phyloP scores from a whole-genome alignment of 2,329 filamentous ascomycete genomes.

The Aspergillus sp. region DNA sequence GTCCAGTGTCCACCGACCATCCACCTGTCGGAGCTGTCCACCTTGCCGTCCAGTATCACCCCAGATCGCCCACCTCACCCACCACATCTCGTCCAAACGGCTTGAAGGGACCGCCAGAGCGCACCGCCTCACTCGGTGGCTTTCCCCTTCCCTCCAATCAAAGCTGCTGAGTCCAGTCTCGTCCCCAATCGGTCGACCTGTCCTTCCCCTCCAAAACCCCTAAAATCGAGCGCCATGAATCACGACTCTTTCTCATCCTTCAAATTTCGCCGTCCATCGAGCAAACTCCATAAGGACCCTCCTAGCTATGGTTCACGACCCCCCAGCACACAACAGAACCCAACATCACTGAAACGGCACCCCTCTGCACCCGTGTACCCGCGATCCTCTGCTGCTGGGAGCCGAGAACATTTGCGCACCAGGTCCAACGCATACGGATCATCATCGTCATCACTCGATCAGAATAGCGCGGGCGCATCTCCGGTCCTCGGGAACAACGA shows the following conservation, averaged over 20 bases:
- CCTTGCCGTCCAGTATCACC: conserved; percentile 21
- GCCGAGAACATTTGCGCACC: conserved; percentile 45
- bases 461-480: conserved; percentile 41
- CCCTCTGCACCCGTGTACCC: conserved; percentile 48
- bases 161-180: conserved; percentile 15
- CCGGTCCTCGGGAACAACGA: conserved; percentile 37
- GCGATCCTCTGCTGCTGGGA: conserved; percentile 40
- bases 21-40: conserved; percentile 15
- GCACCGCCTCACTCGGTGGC: conserved; percentile 28
- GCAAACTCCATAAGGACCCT: conserved; percentile 47
- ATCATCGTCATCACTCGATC: conserved; percentile 49
- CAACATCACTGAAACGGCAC: conserved; percentile 46
- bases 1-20: conserved; percentile 10
- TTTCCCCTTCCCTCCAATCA: conserved; percentile 25
- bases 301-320: conserved; percentile 42
- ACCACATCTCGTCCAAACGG: conserved; percentile 14
- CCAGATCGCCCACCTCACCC: conserved; percentile 7
- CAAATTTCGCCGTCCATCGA: conserved; percentile 42
- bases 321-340: conserved; percentile 45
- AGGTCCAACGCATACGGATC: conserved; percentile 49
- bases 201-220: conserved; percentile 28
- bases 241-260: conserved; percentile 37
- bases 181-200: conserved; percentile 19
- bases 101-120: conserved; percentile 20
- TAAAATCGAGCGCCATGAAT: conserved; percentile 36